Conservation (phyloP, 2,329 filamentous ascomycete species). For the Neonectria magnoliae region DNA sequence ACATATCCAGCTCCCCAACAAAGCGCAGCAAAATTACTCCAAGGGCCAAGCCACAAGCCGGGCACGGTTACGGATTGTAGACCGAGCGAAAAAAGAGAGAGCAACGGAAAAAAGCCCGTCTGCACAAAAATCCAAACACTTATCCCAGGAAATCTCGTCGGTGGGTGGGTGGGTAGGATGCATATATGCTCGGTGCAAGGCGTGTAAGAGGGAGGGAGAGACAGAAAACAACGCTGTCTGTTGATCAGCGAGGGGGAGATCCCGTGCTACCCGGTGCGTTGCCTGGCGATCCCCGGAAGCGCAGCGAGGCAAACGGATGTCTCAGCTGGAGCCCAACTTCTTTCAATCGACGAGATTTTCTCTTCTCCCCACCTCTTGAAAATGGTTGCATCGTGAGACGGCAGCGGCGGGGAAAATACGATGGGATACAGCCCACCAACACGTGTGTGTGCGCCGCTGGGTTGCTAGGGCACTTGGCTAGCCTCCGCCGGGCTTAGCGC, state of each 20-base stretch:
- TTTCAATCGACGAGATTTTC: neutral
- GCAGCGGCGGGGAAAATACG: too few species aligned
- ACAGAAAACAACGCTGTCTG: neutral
- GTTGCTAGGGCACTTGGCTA: neutral
- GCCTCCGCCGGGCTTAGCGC: neutral
- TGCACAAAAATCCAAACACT: neutral
- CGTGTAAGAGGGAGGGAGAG: slow-evolving; percentile 9
- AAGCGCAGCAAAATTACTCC: neutral
- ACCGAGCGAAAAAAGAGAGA: neutral
- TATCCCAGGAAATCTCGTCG: slow-evolving; percentile 1
- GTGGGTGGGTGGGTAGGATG: neutral
- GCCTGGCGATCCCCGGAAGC: neutral
- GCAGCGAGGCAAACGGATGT: neutral
- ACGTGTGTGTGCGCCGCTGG: slow-evolving; percentile 5
- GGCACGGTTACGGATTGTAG: neutral
- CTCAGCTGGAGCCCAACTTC: neutral
- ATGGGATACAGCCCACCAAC: neutral
- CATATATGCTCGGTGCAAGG: neutral
- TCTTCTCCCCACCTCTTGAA: neutral
- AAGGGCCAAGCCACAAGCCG: neutral
- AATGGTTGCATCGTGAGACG: too few species aligned
- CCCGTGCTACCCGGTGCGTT: neutral
- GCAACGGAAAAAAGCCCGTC: neutral
- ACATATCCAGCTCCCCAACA: neutral
- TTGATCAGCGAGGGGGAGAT: neutral